Conservation (phyloP, 169 alveolate genomes). For the Cryptosporidium parvum region DNA sequence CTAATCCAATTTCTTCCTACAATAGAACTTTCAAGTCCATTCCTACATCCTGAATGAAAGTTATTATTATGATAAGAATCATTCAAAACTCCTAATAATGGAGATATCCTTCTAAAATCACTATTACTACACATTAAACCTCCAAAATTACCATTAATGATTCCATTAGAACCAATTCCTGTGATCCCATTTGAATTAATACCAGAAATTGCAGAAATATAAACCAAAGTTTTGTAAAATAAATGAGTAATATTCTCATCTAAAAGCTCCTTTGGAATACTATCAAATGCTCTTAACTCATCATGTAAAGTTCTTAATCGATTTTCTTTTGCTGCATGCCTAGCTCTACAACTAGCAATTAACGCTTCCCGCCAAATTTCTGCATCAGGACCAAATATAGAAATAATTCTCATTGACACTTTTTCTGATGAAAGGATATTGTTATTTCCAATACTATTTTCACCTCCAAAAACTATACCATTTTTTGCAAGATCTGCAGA, state of each 20-base stretch:
- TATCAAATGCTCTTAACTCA: slow-evolving; percentile 67
- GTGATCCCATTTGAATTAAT: background rate
- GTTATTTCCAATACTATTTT: background rate
- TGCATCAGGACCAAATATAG: slow-evolving; percentile 68
- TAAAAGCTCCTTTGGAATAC: slow-evolving; percentile 39
- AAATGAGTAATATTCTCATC: slow-evolving; percentile 37
- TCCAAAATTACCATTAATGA: background rate
- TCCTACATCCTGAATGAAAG: background rate
- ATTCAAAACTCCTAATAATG: background rate
- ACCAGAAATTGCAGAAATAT: slow-evolving; percentile 4
- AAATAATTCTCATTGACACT: slow-evolving; percentile 31
- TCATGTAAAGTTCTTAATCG: slow-evolving; percentile 46
- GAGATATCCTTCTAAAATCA: background rate
- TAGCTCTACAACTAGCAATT: slow-evolving; percentile 69
- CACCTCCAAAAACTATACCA: background rate
- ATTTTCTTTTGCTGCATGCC: slow-evolving; percentile 62
- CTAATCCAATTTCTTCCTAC: background rate
- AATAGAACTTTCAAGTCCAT: background rate
- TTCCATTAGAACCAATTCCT: background rate
- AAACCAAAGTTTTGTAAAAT: slow-evolving; percentile 42
- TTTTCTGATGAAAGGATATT: slow-evolving; percentile 27
- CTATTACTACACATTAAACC: background rate
- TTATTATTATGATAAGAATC: background rate
- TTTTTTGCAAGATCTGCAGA: background rate
- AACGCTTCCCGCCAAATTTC: slow-evolving; percentile 74